Evolutionary conservation across 1,284 basidiomycete species (phyloP), one percentile per base, ranked within the genome.

Genomic region (Stereum hirsutum): DNA sequence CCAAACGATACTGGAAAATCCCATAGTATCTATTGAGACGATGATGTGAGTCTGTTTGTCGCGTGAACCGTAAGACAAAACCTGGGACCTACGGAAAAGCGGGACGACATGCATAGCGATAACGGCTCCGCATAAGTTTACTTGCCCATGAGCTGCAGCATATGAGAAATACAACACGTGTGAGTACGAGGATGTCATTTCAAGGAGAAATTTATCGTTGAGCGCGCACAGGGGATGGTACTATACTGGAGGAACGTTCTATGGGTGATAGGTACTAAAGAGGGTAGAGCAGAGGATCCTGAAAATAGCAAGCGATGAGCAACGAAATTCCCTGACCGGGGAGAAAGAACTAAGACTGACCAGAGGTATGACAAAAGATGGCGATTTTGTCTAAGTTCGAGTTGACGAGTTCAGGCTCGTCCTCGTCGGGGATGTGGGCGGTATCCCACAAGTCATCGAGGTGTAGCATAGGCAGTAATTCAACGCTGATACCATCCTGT

Each of bases 401-500:
- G n/a, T n/a, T n/a, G n/a, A n/a, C n/a, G n/a, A n/a, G n/a, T n/a
- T n/a, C n/a, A n/a, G n/a, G n/a, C n/a, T n/a, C n/a, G n/a, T n/a
- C n/a, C n/a, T n/a, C n/a, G n/a, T n/a, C n/a, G n/a, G n/a, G n/a
- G n/a, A n/a, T n/a, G n/a, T n/a, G n/a, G 11, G 28, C 28, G 11
- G 28, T 19, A 27, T 39, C 41, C 10, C 33, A 39, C 17, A 46
- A 28, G 11, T 49, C 45, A 2, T 37, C 32, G 14, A 43, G 45
- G 21, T 28, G 37, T 14, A 52, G 43, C 46, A 54, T 39, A 14
- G 46, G 52, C 5, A 54, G 34, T 10, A 45, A 11, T 32, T 52
- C 47, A 17, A 54, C 41, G 26, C 41, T 33, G 12, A 31, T 20
- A 20, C 27, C 25, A 7, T 41, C 44, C 7, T 36, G 21, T 17